Evolutionary conservation across 2,329 filamentous ascomycete genomes (phyloP), one percentile per base, ranked within the genome.

Genomic region (Xylariaceae sp.): DNA sequence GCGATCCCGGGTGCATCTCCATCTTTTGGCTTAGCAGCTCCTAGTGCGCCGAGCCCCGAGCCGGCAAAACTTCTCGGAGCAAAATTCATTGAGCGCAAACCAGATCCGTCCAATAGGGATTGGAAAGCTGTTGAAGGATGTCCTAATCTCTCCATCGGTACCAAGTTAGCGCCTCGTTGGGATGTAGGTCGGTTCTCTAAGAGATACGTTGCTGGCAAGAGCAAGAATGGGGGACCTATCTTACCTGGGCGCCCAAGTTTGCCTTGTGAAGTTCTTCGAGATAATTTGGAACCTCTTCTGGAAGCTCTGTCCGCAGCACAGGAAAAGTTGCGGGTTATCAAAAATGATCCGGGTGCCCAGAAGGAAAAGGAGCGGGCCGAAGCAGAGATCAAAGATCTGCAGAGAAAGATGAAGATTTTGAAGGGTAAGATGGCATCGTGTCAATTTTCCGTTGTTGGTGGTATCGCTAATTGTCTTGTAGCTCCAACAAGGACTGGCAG

Each of bases 171-270:
- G 10, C 44, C 22, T 30, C 54, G 54, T 11, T 47, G 52, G 30
- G 36, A 52, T 30, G 42, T 56, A 18, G 39, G 41, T 5, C 49
- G 44, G 41, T 48, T 47, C 0, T 49, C 54, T 6, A 56, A 56
- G 31, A 52, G 49, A 17, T 47, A 52, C 15, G 46, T 56, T 38
- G 54, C 54, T 42, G 54, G 54, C 3, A 49, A 54, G 17, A 54
- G 52, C 40, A 35, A 45, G 30, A 56, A 56, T 43, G 40, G 49
- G 14, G 50, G 48, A 7, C 47, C 30, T 36, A 36, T 56, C 1
- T 49, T 56, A 0, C 47, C 52, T 30, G 32, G 50, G 6, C 33
- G 45, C 18, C 43, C 47, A 6, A 15, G 42, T 38, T 48, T 42
- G 15, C 54, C 54, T 1, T 56, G 49, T 42, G 54, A 56, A 36